A percentile compares a stretch with the other conserved stretches of the same genome.
Conservation (phyloP, 1,284 basidiomycete species). For the Coriolopsis trogii region DNA sequence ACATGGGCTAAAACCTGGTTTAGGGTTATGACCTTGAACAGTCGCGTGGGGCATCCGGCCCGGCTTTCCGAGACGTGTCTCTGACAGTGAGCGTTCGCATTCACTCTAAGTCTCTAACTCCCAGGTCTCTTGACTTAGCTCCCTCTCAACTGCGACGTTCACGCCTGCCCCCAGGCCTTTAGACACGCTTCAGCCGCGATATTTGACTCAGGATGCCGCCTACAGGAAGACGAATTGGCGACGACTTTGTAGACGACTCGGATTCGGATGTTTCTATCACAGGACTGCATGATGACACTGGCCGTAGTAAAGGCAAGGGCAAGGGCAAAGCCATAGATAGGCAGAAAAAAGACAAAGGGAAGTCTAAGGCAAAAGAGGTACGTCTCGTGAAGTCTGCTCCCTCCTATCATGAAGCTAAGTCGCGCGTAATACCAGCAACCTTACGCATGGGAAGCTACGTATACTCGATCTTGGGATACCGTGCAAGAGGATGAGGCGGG, state of each 20-base stretch:
- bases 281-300: conserved; percentile 44
- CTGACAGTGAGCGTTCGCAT: too few species aligned
- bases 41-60: too few species aligned
- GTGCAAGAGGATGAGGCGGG: conserved; percentile 96
- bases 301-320: conserved; percentile 43
- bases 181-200: neutral
- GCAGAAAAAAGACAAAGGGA: conserved; percentile 50
- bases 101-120: too few species aligned
- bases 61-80: too few species aligned
- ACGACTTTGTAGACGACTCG: conserved; percentile 49
- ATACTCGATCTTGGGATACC: conserved; percentile 94
- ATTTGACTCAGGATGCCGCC: conserved; percentile 25
- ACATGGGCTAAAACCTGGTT: conserved; percentile 18
- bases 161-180: neutral
- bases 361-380: conserved; percentile 58
- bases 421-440: conserved; percentile 51
- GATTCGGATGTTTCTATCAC: conserved; percentile 49
- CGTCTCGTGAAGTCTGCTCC: conserved; percentile 19
- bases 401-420: neutral
- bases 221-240: conserved; percentile 26
- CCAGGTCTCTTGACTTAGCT: too few species aligned
- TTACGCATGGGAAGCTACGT: conserved; percentile 96
- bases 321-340: conserved; percentile 45
- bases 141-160: too few species aligned
- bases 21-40: too few species aligned